phyloP scores from a whole-genome alignment of 257 asterid species.

The Echium plantagineum region DNA sequence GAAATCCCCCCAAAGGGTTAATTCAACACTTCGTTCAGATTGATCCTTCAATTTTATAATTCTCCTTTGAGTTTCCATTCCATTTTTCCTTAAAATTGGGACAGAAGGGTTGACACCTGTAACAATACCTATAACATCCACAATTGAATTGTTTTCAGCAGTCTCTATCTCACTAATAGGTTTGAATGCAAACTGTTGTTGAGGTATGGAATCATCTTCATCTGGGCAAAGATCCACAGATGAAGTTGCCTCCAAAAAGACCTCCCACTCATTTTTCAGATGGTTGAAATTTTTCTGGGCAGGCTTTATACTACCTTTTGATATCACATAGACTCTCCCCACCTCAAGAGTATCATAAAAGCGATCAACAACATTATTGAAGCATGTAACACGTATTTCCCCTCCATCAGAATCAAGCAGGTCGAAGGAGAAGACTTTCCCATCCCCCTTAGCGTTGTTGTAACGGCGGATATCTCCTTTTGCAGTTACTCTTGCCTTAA shows the following conservation, averaged over 20 bases:
- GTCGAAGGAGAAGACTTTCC: slow-evolving; percentile 90
- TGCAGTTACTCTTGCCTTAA: slow-evolving; percentile 95
- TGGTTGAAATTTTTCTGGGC: slow-evolving; percentile 96
- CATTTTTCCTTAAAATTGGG: slow-evolving; percentile 86
- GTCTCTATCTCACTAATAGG: slow-evolving; percentile 66
- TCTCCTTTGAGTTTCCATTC: slow-evolving; percentile 93
- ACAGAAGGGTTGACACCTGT: slow-evolving; percentile 75
- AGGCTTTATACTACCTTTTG: slow-evolving; percentile 86
- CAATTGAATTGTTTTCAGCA: slow-evolving; percentile 66
- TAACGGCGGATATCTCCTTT: slow-evolving; percentile 83
- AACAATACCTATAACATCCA: slow-evolving; percentile 81
- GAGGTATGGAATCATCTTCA: slow-evolving; percentile 80
- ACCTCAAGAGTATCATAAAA: slow-evolving; percentile 61
- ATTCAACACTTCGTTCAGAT: slow-evolving; percentile 64
- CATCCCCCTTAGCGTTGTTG: slow-evolving; percentile 95
- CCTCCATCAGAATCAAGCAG: slow-evolving; percentile 95
- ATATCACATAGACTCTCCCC: slow-evolving; percentile 80
- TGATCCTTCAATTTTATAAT: slow-evolving; percentile 73
- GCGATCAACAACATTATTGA: slow-evolving; percentile 26
- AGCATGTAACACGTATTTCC: slow-evolving; percentile 48
- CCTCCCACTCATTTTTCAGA: slow-evolving; percentile 93
- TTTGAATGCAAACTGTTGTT: slow-evolving; percentile 71
- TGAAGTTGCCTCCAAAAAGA: slow-evolving; percentile 63
- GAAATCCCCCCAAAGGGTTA: slow-evolving; percentile 92
- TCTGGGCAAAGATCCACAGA: slow-evolving; percentile 68